Base-by-base conservation (phyloP, 2,329 filamentous ascomycete species). In the Colletotrichum gloeosporioides region DNA sequence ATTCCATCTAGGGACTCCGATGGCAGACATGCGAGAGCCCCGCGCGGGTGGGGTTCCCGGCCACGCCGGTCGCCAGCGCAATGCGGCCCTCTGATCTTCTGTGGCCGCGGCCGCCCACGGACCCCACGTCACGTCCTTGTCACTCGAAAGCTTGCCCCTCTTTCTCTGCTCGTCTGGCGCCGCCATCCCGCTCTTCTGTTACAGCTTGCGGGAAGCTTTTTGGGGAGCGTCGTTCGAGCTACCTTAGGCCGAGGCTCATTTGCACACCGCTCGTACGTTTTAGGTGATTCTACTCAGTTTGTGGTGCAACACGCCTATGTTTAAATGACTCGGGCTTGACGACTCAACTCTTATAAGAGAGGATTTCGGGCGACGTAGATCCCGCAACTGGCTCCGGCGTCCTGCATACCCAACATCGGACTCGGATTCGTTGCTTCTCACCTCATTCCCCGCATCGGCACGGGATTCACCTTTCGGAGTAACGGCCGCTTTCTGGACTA, bases 11-110 rank as follows among this genome's bases (percentile, higher is more conserved):
- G 62, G 69, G 62, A 72, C 68, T 71, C 68, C 68, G 68, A 66
- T 49, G 29, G 27, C 57, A 73, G 29, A 64, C 71, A 67, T 36
- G 39, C 67, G 44, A 62, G 32, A 15, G 55, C 69, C 73, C 69
- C 73, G 69, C 69, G 73, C 69, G 63, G 73, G 73, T 76, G 73
- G 73, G 13, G 53, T 68, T 53, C n/a, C 55, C 39, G 69, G 73
- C 73, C 32, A 49, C 12, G 73, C 63, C 39, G 73, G 18, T 63
- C 68, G 61, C 27, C 61, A 53, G 3, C 44, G 44, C 62, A 72
- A 72, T 65, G 49, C 72, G 32, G 72, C 72, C 44, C 36, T 63
- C 29, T 61, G 67, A 16, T 62, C 57, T 61, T 22, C 34, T 63
- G 57, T 61, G 55, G 22, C 67, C 32, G 68, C 49, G 44, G 18